These are phyloP conservation scores for Uronychia binucleata DNA, from an alignment of 73 alveolate genomes.

Conservation along the genomic window DNA sequence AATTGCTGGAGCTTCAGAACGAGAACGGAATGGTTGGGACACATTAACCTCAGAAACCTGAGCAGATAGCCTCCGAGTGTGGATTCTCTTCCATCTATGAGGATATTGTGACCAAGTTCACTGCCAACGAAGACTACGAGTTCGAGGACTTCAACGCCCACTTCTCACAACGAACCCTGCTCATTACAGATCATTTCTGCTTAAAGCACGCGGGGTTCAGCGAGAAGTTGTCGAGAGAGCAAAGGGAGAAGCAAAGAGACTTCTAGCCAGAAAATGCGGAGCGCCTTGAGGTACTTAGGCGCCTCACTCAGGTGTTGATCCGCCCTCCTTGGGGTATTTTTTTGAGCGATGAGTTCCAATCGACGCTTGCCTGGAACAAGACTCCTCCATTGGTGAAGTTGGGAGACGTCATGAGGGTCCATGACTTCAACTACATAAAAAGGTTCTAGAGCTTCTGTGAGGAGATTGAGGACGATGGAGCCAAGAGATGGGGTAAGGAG, in stretches of 20 bases:
- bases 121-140: not conserved
- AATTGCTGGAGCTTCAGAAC: slow-evolving; percentile 4
- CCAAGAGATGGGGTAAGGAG: not conserved
- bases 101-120: not conserved
- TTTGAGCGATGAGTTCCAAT: slow-evolving; percentile 2
- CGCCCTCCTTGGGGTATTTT: slow-evolving; percentile 49
- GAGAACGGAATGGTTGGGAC: not conserved
- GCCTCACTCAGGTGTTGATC: slow-evolving; percentile 4
- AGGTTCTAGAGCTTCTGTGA: slow-evolving; percentile 13
- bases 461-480: not conserved
- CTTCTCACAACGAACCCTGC: not conserved
- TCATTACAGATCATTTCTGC: slow-evolving; percentile 34
- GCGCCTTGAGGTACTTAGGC: slow-evolving; percentile 39
- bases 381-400: slow-evolving; percentile 4
- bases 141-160: not conserved
- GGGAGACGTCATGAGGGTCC: slow-evolving; percentile 60
- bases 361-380: not conserved
- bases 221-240: not conserved
- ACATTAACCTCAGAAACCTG: not conserved
- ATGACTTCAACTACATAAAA: slow-evolving; percentile 45
- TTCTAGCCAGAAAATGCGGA: slow-evolving; percentile 64
- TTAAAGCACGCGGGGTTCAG: slow-evolving; percentile 61
- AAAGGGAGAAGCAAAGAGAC: slow-evolving; percentile 36
- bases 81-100: slow-evolving; percentile 27
- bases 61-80: slow-evolving; percentile 31